phyloP scores from a whole-genome alignment of 768 basidiomycete species.

The Pisolithus orientalis region DNA sequence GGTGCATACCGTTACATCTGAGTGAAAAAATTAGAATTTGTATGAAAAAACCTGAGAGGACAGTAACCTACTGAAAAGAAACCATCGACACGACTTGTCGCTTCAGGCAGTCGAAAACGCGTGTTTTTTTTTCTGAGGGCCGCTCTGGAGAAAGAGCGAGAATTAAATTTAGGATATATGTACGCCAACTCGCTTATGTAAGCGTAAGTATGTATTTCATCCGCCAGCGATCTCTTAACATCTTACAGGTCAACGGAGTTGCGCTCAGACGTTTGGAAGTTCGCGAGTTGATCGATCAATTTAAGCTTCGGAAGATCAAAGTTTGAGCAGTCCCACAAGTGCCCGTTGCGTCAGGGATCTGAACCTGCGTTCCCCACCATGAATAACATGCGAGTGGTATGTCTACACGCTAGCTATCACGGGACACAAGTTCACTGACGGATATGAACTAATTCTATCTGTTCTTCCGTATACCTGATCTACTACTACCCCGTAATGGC shows the following conservation, averaged over 20 bases:
- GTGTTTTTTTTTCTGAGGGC: too few relatives aligned
- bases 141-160: too few relatives aligned
- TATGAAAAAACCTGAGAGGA: background rate
- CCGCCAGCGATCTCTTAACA: too few relatives aligned
- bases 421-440: background rate
- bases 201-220: too few relatives aligned
- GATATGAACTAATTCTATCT: background rate
- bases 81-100: constrained; percentile 40
- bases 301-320: too few relatives aligned
- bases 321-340: too few relatives aligned
- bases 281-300: too few relatives aligned
- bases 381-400: constrained; percentile 55
- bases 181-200: too few relatives aligned
- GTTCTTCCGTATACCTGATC: background rate
- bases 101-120: background rate
- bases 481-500: background rate
- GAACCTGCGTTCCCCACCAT: constrained; percentile 5
- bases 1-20: constrained; percentile 67
- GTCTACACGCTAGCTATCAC: constrained; percentile 7
- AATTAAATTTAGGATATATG: too few relatives aligned
- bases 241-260: too few relatives aligned
- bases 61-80: constrained; percentile 58
- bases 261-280: too few relatives aligned
- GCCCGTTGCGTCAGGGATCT: too few relatives aligned
- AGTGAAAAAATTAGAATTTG: constrained; percentile 5